Evolutionary conservation across 2,329 filamentous ascomycete genomes (phyloP), one percentile per base, ranked within the genome.

Genomic region (Apiospora sp.): DNA sequence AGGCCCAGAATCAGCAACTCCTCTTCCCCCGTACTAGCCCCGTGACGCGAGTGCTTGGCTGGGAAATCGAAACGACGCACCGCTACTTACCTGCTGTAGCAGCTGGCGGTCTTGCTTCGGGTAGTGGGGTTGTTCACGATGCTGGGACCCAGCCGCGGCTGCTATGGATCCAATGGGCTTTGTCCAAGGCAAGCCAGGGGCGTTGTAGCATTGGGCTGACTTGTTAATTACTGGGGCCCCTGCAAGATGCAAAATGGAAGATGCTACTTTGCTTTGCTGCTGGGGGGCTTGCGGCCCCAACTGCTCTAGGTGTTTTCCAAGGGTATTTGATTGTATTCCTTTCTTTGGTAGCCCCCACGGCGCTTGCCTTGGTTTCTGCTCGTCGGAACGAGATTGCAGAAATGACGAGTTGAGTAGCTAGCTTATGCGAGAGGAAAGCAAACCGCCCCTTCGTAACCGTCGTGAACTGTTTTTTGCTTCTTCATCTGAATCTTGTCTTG

Each of bases 101-200:
- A 71, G 70, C 70, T 68, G 48, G 67, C 71, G 72, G 71, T 71
- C 51, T 67, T 72, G 67, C 67, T 48, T 48, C 69, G 70, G 70
- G 72, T 73, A 46, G 72, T 73, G 72, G 71, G 71, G 71, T 71
- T 48, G 71, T 68, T 73, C 67, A 72, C 72, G 72, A 73, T 73
- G 58, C 58, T 71, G 41, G 68, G 41, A 51, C 68, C 68, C 48
- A 51, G 68, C 68, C 48, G 46, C 68, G 67, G 67, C 67, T 68
- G 24, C 44, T 49, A 69, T 69, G 67, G 44, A 37, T 13, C 67
- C 67, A 69, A 69, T 69, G 67, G 48, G 44, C 44, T n/a, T 24
- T 16, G 34, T 46, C 27, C 10, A n/a, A 69, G 37, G 14, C 27
- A 34, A 48, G 67, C 67, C 67, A 49, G 67, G 67, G 67, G 44